Percentiles rank a stretch among this genome's conserved stretches.
Conservation (phyloP, 2,329 filamentous ascomycete genomes). For the Colletotrichum eleusines region DNA sequence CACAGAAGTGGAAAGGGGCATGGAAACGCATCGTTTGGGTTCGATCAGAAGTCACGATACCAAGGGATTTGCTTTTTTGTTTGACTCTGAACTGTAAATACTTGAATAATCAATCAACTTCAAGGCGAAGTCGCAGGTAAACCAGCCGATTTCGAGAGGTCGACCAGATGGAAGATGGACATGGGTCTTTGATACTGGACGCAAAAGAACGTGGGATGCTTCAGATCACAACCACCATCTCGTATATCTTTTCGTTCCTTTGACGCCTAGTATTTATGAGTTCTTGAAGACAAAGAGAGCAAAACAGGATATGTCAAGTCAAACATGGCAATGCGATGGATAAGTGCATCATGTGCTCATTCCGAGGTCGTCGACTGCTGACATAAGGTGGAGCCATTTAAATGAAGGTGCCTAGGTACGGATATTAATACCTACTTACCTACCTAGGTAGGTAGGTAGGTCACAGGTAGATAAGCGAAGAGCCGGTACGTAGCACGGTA, state of each 20-base stretch:
- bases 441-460: no score
- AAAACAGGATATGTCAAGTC: no score
- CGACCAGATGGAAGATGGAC: not conserved
- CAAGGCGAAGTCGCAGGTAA: no score
- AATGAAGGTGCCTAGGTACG: no score
- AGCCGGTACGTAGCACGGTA: no score
- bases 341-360: no score
- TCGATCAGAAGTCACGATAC: not conserved
- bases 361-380: not conserved
- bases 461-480: not conserved
- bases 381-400: not conserved
- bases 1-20: not conserved
- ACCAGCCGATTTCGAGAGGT: not conserved
- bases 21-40: not conserved
- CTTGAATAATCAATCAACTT: not conserved
- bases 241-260: not conserved
- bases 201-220: not conserved
- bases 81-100: not conserved
- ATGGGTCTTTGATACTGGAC: not conserved
- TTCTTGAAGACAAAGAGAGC: not conserved
- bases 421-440: no score
- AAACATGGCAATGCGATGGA: not conserved
- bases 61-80: not conserved
- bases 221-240: not conserved
- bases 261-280: fast-evolving